Evolutionary conservation across 176 grass and related monocot genomes (phyloP), one percentile per base, ranked within the genome.

Genomic region (Luzula sylvatica): DNA sequence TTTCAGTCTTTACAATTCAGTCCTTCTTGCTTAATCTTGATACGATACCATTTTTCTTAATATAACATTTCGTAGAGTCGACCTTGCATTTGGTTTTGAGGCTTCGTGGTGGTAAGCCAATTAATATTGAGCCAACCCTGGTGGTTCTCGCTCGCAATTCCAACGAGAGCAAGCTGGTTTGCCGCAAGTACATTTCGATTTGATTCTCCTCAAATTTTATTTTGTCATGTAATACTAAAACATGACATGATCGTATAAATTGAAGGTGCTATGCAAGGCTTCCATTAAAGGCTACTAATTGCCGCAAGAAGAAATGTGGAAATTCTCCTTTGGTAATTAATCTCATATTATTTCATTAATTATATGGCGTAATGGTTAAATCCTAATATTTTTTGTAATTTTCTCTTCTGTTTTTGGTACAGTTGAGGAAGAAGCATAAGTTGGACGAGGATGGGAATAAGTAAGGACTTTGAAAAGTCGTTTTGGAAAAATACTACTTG

Each of bases 71-170:
- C 30, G 24, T 30, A 55, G 85, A 88, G 62, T 83, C 85, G 0
- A 88, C 79, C 3, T 75, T 88, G 29, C 85, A 88, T 35, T 67
- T 88, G 19, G 85, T 88, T 38, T 74, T 88, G 45, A 80, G 85
- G 85, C 65, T 88, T 48, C 57, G 85, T 0, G 85, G 79, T 32
- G 85, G 85, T 2, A 48, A 20, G 0, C 5, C 46, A 17, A 1
- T 23, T 0, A 79, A 74, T 66, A 84, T 84, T 35, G 81, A 84
- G 64, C 75, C 75, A 0, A 68, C 66, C 14, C 66, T 83, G 1
- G 46, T 75, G 40, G 70, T 67, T 0, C 71, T 83, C 11, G 79
- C 85, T 56, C 70, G 75, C 59, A 76, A 83, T 39, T 83, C 75
- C 62, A 83, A 65, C 42, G 61, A 75, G 50, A 46, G 76, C 41